Conservation (phyloP, 2,329 filamentous ascomycete species). For the Bipolaris cookei region DNA sequence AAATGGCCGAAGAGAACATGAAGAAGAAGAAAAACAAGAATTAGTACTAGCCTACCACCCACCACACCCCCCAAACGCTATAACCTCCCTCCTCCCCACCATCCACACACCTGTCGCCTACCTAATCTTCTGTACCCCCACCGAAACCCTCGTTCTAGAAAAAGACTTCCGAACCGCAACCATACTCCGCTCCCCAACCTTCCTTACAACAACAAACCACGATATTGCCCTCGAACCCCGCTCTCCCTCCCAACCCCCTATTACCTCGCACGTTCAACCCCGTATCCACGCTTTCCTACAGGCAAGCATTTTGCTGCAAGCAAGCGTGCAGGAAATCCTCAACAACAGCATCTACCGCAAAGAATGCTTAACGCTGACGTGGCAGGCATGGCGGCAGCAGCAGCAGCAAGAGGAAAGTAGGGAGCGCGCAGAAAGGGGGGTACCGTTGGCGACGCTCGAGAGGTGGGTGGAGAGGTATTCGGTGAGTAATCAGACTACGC, state of each 20-base stretch:
- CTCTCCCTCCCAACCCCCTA: not conserved
- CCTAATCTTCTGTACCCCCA: slow-evolving; percentile 61
- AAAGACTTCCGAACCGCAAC: slow-evolving; percentile 60
- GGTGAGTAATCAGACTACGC: slow-evolving; percentile 63
- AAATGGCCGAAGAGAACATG: not conserved
- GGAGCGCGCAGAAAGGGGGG: slow-evolving; percentile 18
- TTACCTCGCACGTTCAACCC: slow-evolving; percentile 8
- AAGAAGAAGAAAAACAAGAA: not conserved
- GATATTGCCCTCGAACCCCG: slow-evolving; percentile 46
- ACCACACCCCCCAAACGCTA: slow-evolving; percentile 25
- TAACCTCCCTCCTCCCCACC: slow-evolving; percentile 45
- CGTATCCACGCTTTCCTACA: slow-evolving; percentile 15
- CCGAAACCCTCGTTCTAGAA: slow-evolving; percentile 58
- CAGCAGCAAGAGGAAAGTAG: slow-evolving; percentile 9
- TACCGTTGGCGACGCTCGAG: slow-evolving; percentile 49
- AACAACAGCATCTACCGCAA: slow-evolving; percentile 46
- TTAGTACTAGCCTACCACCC: not conserved
- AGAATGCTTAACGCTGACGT: slow-evolving; percentile 39
- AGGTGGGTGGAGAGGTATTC: slow-evolving; percentile 60
- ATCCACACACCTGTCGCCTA: slow-evolving; percentile 62
- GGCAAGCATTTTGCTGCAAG: slow-evolving; percentile 23
- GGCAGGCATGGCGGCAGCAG: slow-evolving; percentile 19
- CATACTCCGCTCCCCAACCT: slow-evolving; percentile 55
- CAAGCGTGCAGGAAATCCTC: slow-evolving; percentile 37
- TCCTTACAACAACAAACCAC: slow-evolving; percentile 65